Evolutionary conservation across 495 filamentous ascomycete genomes (phyloP).

Genomic region (Tuber umbilicatum): DNA sequence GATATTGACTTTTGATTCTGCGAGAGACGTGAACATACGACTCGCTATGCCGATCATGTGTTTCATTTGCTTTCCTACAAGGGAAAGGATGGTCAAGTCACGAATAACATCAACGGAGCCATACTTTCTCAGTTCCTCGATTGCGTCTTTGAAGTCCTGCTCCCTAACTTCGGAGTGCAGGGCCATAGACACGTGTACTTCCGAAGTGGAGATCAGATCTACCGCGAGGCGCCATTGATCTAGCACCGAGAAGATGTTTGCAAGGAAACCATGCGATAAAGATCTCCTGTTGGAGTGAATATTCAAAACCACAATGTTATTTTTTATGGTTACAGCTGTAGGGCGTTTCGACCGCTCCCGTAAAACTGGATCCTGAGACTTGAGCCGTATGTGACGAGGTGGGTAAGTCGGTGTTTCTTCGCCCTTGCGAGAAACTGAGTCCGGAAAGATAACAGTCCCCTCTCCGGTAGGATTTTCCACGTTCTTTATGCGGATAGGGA

Average conservation of each 20-base stretch:
- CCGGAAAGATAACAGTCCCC: conserved; percentile 73
- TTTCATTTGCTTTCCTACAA: conserved; percentile 94
- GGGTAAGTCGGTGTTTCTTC: conserved; percentile 37
- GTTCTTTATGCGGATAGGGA: conserved; percentile 92
- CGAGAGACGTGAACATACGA: conserved; percentile 84
- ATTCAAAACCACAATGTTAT: conserved; percentile 88
- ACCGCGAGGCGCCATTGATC: conserved; percentile 77
- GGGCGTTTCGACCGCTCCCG: conserved; percentile 60
- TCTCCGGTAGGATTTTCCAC: conserved; percentile 85
- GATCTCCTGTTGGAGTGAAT: conserved; percentile 92
- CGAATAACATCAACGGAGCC: conserved; percentile 82
- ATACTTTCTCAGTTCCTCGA: conserved; percentile 66
- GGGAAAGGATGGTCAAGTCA: conserved; percentile 84
- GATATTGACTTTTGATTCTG: conserved; percentile 84
- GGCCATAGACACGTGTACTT: conserved; percentile 95
- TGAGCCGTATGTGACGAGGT: conserved; percentile 34
- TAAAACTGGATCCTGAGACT: conserved; percentile 35
- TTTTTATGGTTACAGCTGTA: conserved; percentile 95
- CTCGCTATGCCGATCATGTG: conserved; percentile 91
- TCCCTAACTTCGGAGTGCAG: conserved; percentile 50
- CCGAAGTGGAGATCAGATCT: conserved; percentile 86
- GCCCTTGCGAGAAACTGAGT: conserved; percentile 35
- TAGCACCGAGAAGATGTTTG: conserved; percentile 80
- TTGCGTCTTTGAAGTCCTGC: conserved; percentile 59
- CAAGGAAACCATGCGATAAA: conserved; percentile 85